phyloP scores from a whole-genome alignment of 768 basidiomycete genomes.

The Butyriboletus loyo region DNA sequence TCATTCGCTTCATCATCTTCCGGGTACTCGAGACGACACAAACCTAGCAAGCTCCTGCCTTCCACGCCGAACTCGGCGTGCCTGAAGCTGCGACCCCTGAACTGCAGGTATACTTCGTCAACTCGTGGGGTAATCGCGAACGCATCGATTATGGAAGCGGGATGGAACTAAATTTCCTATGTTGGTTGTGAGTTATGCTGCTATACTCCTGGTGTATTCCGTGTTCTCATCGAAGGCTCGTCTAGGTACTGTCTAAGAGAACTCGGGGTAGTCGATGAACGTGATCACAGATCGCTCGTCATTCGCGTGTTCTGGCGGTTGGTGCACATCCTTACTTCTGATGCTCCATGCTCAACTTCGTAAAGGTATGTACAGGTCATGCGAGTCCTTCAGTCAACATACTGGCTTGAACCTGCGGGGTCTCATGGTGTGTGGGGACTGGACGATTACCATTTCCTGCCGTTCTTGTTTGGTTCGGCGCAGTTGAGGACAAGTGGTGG shows the following conservation, averaged over 20 bases:
- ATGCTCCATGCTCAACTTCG: background rate
- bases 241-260: conserved; percentile 76
- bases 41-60: conserved; percentile 45
- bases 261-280: conserved; percentile 57
- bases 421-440: conserved; percentile 98
- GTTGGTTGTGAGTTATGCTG: conserved; percentile 75
- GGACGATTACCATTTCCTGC: conserved; percentile 95
- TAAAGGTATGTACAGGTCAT: conserved; percentile 70
- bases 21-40: background rate
- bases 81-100: conserved; percentile 61
- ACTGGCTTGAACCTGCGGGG: conserved; percentile 98
- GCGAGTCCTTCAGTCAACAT: conserved; percentile 86
- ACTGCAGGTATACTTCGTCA: conserved; percentile 75
- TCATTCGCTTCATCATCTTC: background rate
- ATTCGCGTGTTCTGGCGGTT: conserved; percentile 88
- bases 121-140: conserved; percentile 88
- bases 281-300: conserved; percentile 75
- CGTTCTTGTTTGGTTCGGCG: conserved; percentile 83
- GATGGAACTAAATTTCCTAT: conserved; percentile 97
- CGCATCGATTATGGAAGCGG: conserved; percentile 99
- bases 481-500: conserved; percentile 46
- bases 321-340: conserved; percentile 5
- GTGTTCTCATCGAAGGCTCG: background rate
- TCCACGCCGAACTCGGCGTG: conserved; percentile 65
- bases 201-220: background rate